Base-by-base conservation (phyloP, 345 rosid species). In the Syzygium jambos region DNA sequence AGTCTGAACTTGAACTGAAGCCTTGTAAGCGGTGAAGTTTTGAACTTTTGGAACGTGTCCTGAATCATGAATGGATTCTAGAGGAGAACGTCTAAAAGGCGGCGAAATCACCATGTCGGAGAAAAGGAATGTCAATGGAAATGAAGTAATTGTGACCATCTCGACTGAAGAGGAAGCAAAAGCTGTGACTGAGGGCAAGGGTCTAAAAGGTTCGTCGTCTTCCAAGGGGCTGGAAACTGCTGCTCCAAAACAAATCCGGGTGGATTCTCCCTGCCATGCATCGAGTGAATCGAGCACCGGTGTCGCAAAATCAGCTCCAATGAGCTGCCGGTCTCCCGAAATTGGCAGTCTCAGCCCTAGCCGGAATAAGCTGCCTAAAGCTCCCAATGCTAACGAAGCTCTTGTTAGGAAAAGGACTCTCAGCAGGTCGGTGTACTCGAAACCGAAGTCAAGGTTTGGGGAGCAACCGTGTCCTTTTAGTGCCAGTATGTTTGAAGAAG, bases 401-500 rank as follows among this genome's bases (percentile, higher is more conserved):
- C 88, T 93, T 25, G n/a, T 46, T n/a, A 85, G 94, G 46, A 91
- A 91, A 78, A 95, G 87, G 87, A 88, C 98, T 38, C n/a, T 96
- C 30, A 43, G 91, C 9, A 91, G 95, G 92, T 94, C 98, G 17
- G 89, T 85, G 85, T 93, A 90, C 91, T 94, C 95, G 51, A 97
- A 94, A 89, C 92, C 97, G n/a, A 97, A 95, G 89, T 96, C 98
- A 38, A 93, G 99, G 89, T 97, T 97, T 86, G 96, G 92, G 23
- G 97, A 93, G 53, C 98, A 92, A 86, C 91, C 94, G n/a, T 90
- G 49, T 53, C 53, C 88, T 27, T 54, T 86, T 59, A 93, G 95
- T 90, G 68, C 89, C 55, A 85, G 83, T 73, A 68, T 51, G 54
- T 85, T 87, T 51, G 98, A 94, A 63, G 95, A 93, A 80, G 52